Evolutionary conservation across 2,329 filamentous ascomycete genomes (phyloP), one percentile per base, ranked within the genome.

Genomic region (Trichophaea hybrida): DNA sequence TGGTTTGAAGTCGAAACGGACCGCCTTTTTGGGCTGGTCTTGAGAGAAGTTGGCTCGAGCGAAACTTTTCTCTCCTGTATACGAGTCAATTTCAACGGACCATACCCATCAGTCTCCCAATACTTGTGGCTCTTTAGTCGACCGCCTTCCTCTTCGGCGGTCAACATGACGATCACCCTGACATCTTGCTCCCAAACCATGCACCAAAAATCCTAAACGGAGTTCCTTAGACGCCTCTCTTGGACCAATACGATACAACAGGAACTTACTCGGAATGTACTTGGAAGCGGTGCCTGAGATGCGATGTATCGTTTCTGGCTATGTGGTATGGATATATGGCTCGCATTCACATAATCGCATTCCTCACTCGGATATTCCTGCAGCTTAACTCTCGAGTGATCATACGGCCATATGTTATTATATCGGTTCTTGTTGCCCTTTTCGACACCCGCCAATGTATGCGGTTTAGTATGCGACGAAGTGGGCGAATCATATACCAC

Each of bases 291-390:
- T 0, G 89, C 93, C 72, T 98, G 93, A 10, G 89, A 91, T 53
- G 91, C 91, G 72, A 98, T 97, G 70, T 98, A 98, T 46, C 83
- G 81, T 75, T 94, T 96, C 71, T 94, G 84, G 65, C 87, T 94
- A 66, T 85, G 80, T 33, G 83, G 80, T 1, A 90, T 80, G 70
- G 86, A 84, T 63, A 97, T 76, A 67, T 94, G 82, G 70, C 87
- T 97, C 15, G 90, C 93, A 70, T 98, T 98, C 73, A 98, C 83
- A 69, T 98, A 98, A 71, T 98, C 93, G 71, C 91, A 95, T 24
- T 76, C 78, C 10, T 83, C 84, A 1, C 78, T 75, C 0, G 79
- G 74, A 38, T 84, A 80, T 46, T 81, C 80, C 65, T 86, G 78
- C 51, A 98, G 73, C 65, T 81, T 88, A 57, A 98, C 93, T 61